Conservation (phyloP, 2,329 filamentous ascomycete genomes). For the Aspergillus sp. region DNA sequence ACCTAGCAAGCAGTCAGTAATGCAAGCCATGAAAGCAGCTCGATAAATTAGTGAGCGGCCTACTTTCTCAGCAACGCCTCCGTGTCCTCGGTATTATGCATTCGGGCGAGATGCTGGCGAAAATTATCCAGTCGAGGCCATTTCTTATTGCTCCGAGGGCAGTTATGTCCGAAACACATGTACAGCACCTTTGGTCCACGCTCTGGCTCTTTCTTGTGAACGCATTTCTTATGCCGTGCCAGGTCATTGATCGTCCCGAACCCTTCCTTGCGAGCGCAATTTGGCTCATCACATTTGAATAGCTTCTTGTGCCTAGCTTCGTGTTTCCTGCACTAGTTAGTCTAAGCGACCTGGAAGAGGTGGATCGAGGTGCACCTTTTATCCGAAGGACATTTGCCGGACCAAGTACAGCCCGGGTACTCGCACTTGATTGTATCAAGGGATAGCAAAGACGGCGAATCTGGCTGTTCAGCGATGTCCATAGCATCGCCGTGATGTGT, state of each 20-base stretch:
- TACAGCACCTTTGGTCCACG: constrained; percentile 58
- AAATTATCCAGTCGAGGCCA: constrained; percentile 91
- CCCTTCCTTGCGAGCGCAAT: constrained; percentile 65
- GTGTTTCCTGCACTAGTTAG: constrained; percentile 67
- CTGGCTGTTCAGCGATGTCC: constrained; percentile 47
- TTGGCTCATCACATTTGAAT: constrained; percentile 61
- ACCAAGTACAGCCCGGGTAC: constrained; percentile 37
- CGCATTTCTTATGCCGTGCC: constrained; percentile 74
- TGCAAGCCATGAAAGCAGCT: neutral
- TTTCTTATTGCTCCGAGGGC: constrained; percentile 65
- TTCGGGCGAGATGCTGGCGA: constrained; percentile 72
- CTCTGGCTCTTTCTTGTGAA: constrained; percentile 61
- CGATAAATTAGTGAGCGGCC: constrained; percentile 16
- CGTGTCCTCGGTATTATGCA: constrained; percentile 61
- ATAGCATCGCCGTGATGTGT: constrained; percentile 15
- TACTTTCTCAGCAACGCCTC: constrained; percentile 55
- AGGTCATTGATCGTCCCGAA: constrained; percentile 84
- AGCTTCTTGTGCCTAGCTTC: constrained; percentile 70
- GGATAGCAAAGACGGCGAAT: constrained; percentile 60
- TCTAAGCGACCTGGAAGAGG: neutral
- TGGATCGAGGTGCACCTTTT: constrained; percentile 36
- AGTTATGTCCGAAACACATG: constrained; percentile 62
- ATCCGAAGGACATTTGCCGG: constrained; percentile 46
- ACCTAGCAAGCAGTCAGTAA: constrained; percentile 27
- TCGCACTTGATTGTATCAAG: constrained; percentile 35